These are phyloP conservation scores for Capronia americana DNA, from an alignment of 2,329 filamentous ascomycete genomes.

Conservation along the genomic window DNA sequence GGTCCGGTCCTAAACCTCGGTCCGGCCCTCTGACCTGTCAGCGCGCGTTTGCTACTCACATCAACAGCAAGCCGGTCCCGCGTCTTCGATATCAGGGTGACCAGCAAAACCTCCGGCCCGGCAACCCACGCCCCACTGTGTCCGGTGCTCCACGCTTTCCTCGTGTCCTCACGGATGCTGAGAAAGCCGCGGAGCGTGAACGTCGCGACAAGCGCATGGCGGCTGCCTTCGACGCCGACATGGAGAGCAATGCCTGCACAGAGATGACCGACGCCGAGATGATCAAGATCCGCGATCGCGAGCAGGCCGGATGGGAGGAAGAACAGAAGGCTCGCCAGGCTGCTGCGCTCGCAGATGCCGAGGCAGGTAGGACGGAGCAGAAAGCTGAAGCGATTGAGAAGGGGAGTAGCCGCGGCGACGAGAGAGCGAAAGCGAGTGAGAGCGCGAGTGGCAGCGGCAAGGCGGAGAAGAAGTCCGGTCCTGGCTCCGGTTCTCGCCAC, in stretches of 20 bases:
- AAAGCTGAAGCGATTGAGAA: neutral
- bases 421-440: neutral
- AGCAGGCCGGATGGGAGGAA: slow-evolving; percentile 31
- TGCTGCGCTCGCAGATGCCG: neutral
- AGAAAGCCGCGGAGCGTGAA: slow-evolving; percentile 9
- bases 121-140: neutral
- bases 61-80: slow-evolving; percentile 11
- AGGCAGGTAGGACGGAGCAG: neutral
- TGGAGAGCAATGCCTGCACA: slow-evolving; percentile 25
- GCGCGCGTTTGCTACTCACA: slow-evolving; percentile 19
- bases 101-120: neutral
- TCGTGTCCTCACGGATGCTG: neutral
- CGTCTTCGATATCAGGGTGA: neutral
- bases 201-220: slow-evolving; percentile 19
- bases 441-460: neutral
- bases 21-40: neutral
- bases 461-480: neutral
- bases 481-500: neutral
- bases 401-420: neutral
- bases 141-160: neutral
- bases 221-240: slow-evolving; percentile 27
- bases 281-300: slow-evolving; percentile 20
- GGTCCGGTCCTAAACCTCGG: neutral
- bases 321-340: slow-evolving; percentile 18
- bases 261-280: slow-evolving; percentile 27